These are phyloP conservation scores for Mycena capillaripes DNA, from an alignment of 768 basidiomycete genomes.

Conservation along the genomic window DNA sequence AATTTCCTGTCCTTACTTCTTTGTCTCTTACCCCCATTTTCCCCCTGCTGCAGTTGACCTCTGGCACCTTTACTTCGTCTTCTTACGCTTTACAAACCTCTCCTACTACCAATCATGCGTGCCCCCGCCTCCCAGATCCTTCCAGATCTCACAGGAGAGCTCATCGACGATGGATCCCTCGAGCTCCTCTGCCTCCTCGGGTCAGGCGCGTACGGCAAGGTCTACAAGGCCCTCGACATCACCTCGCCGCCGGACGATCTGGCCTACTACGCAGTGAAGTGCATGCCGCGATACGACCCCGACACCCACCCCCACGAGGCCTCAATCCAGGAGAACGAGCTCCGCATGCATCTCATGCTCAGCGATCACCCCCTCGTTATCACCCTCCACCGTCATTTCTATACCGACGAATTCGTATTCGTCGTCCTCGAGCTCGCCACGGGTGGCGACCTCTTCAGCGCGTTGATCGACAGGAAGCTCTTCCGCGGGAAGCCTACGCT, in stretches of 20 bases:
- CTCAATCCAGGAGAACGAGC: too few relatives aligned
- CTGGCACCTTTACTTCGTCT: not conserved
- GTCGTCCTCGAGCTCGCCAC: constrained; percentile 54
- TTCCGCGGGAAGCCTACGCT: too few relatives aligned
- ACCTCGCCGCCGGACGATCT: not conserved
- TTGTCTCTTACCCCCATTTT: constrained; percentile 3
- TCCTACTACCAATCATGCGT: not conserved
- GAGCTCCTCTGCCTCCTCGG: constrained; percentile 42
- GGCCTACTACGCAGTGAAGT: constrained; percentile 61
- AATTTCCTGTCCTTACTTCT: not conserved
- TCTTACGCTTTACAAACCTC: constrained; percentile 35
- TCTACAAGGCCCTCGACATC: constrained; percentile 37
- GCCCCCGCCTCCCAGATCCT: not conserved
- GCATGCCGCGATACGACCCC: constrained; percentile 30
- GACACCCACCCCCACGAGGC: too few relatives aligned
- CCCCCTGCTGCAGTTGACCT: constrained; percentile 5
- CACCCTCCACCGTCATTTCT: constrained; percentile 58
- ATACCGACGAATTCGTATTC: constrained; percentile 64
- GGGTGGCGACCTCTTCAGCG: constrained; percentile 62
- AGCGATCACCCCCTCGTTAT: constrained; percentile 52
- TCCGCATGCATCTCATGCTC: too few relatives aligned
- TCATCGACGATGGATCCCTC: constrained; percentile 54
- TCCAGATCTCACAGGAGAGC: constrained; percentile 28
- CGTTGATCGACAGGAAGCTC: constrained; percentile 51
- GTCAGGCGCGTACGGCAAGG: constrained; percentile 38